These are phyloP conservation scores for Pseudocercospora musae DNA, from an alignment of 2,329 filamentous ascomycete genomes.

Conservation along the genomic window DNA sequence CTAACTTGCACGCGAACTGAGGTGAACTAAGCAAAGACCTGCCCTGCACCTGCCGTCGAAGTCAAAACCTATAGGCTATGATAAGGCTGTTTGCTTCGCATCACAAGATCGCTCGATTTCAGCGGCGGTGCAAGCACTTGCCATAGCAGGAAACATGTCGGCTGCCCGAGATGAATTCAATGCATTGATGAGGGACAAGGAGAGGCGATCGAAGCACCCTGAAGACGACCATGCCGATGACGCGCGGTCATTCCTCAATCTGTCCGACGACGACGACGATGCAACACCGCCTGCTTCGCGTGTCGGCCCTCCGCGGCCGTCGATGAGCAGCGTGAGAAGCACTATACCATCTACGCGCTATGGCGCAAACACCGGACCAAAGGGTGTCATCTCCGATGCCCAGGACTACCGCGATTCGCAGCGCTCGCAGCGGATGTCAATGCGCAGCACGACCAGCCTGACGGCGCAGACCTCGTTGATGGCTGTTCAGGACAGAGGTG, in stretches of 20 bases:
- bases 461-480: slow-evolving; percentile 16
- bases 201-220: slow-evolving; percentile 43
- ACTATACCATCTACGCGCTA: slow-evolving; percentile 60
- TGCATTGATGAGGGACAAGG: slow-evolving; percentile 49
- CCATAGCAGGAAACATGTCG: slow-evolving; percentile 38
- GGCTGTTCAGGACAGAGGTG: slow-evolving; percentile 12
- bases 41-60: slow-evolving; percentile 11
- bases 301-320: slow-evolving; percentile 40
- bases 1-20: neutral
- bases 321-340: slow-evolving; percentile 42
- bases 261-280: slow-evolving; percentile 44
- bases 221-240: slow-evolving; percentile 49
- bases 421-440: slow-evolving; percentile 29
- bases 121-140: slow-evolving; percentile 1
- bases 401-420: slow-evolving; percentile 59
- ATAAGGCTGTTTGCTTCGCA: slow-evolving; percentile 5
- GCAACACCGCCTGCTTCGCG: slow-evolving; percentile 56
- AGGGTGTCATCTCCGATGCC: slow-evolving; percentile 83
- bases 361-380: slow-evolving; percentile 73
- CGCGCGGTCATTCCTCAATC: slow-evolving; percentile 31
- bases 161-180: slow-evolving; percentile 53
- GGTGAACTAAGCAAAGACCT: slow-evolving; percentile 12
- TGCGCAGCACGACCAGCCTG: slow-evolving; percentile 24
- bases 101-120: neutral
- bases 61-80: slow-evolving; percentile 6